Evolutionary conservation across 306 rosid species (phyloP), one percentile per base, ranked within the genome.

Genomic region (Neltuma alba): DNA sequence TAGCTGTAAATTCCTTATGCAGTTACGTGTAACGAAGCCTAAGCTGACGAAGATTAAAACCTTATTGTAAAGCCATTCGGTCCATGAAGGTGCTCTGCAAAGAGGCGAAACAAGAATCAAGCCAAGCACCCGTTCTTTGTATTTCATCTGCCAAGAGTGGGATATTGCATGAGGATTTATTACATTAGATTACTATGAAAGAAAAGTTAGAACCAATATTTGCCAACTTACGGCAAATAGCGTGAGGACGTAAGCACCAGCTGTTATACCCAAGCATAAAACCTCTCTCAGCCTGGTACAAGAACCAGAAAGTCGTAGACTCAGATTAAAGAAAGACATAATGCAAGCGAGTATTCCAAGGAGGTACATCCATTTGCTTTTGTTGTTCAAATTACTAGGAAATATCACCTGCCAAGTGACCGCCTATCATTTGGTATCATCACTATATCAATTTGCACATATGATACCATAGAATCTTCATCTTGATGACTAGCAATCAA

Each of bases 41-140:
- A 63, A 38, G 79, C 41, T 37, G 65, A 62, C 31, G 28, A 74
- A 79, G 77, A 77, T 72, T 36, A 33, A 31, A 82, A 93, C 97
- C 97, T 93, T 91, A 73, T 87, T 93, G 85, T 91, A 91, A 37
- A 93, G 88, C 97, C 97, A 93, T 85, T 93, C 97, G 62, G 94
- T 85, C 96, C 97, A 91, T 3, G 97, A 89, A 83, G 96, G 96
- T 61, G 80, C 90, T 85, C 81, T 91, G 81, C 94, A 93, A 66
- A 93, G 75, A 27, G 97, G 97, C 50, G 97, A 88, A 72, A 91
- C 97, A 18, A 93, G 97, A 84, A 93, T 89, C 75, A 93, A 82
- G 47, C 97, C 97, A 75, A 88, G 92, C 75, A 93, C 92, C 36
- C 94, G 86, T 77, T 91, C 90, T 83, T 83, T 83, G 83, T 88